Evolutionary conservation across 257 asterid species (phyloP), one percentile per base, ranked within the genome.

Genomic region (Anisodus tanguticus): DNA sequence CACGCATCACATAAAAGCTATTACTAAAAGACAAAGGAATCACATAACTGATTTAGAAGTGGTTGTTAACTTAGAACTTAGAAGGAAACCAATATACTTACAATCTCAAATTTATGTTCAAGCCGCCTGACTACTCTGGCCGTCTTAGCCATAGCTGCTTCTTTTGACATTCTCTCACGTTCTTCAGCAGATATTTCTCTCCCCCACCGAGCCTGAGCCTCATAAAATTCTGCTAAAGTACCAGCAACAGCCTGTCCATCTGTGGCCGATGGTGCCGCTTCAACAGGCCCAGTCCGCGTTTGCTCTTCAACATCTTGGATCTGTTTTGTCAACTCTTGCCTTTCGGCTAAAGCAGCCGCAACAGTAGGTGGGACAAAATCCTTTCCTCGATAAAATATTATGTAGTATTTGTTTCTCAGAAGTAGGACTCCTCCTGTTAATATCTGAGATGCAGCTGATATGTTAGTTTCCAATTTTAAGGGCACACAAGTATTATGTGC

Each of bases 141-240:
- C 53, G 86, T 92, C 82, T 88, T 90, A 87, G 92, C 94, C 90
- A 90, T 88, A 77, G 93, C 88, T 87, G 95, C 98, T 87, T 91
- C 98, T 82, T 90, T 90, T 69, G 87, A 86, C 98, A 96, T 94
- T 83, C 84, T 93, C 66, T 91, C 90, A 84, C 87, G 97, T 62
- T 94, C 97, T 86, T 94, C 98, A 70, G 91, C 84, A 85, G 99
- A 92, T 78, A 93, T 82, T 26, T 91, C 92, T 53, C 87, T 84
- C 83, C 98, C 98, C 99, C 99, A 94, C 83, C 91, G 92, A 17
- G 94, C 93, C 90, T 93, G 95, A 76, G 98, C 98, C 89, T 94
- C 98, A 81, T 96, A 94, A 90, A 94, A 96, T 89, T 96, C 98
- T 8, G 97, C 97, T 88, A 96, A 89, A 82, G 99, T 90, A 90